Base-by-base conservation (phyloP, 2,329 filamentous ascomycete genomes). In the Penicillium glabrum region DNA sequence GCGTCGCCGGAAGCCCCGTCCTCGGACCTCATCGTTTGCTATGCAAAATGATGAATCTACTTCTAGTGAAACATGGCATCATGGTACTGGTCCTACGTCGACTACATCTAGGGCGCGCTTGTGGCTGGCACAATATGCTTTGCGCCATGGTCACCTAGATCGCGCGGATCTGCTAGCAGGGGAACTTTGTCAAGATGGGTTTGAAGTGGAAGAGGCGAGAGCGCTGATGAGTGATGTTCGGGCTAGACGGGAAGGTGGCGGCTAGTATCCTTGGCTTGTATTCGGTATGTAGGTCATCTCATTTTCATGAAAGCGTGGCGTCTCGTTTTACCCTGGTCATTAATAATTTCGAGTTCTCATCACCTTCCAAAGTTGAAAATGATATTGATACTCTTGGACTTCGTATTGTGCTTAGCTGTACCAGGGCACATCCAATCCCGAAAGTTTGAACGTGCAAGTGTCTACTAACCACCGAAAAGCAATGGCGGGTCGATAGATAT, bases 181-280 rank as follows among this genome's bases (percentile, higher is more conserved):
- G 59, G 95, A 99, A 75, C 79, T 99, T 46, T 97, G 93, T 72
- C 91, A 97, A 75, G 95, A 99, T 74, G 95, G 95, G 0, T 88
- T 96, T 26, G 95, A 98, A 75, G 91, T 98, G 2, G 95, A 99
- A 72, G 95, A 99, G 75, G 95, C 95, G 27, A 98, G 98, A 77
- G 91, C 92, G 3, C 79, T 98, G 65, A 89, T 96, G 60, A 84
- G 91, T 59, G 93, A 98, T 73, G 88, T 96, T 13, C 83, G 93
- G 64, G 89, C 89, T 5, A 84, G 90, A 63, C 83, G 92, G 74
- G 89, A 91, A 29, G 72, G 52, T 51, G 60, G 54, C 0, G 45
- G 43, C 8, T 67, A 60, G 47, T 35, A 21, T 39, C 14, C 19
- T 44, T 50, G 5, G 39, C 7, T 51, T 43, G 37, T 26, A 51